A percentile compares a stretch with the other conserved stretches of the same genome.
These are phyloP conservation scores for Solanum tarijense DNA, from an alignment of 257 asterid genomes.

Conservation along the genomic window DNA sequence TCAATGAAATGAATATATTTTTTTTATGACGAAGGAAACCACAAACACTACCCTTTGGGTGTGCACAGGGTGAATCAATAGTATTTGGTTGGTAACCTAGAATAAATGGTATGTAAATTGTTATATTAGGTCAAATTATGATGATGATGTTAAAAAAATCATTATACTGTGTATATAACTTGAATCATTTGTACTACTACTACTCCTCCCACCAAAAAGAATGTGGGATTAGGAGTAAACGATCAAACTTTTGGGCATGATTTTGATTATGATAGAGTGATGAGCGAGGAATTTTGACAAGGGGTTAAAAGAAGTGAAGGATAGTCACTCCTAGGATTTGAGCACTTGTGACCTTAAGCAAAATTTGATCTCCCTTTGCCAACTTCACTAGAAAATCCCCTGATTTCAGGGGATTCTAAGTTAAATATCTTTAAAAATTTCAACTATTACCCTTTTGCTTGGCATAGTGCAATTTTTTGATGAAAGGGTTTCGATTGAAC, in stretches of 20 bases:
- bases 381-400: not conserved
- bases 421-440: not conserved
- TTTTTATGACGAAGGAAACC: too few relatives aligned
- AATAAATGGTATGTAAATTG: not conserved
- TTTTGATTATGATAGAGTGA: not conserved
- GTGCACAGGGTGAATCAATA: not conserved
- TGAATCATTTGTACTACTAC: not conserved
- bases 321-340: not conserved
- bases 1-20: not conserved
- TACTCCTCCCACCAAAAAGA: not conserved
- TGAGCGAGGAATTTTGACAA: not conserved
- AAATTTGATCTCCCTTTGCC: not conserved
- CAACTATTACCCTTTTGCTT: not conserved
- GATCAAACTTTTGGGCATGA: not conserved
- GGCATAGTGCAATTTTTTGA: not conserved
- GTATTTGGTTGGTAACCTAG: not conserved
- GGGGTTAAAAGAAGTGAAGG: not conserved
- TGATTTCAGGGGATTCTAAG: not conserved
- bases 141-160: not conserved
- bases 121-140: not conserved
- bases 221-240: not conserved
- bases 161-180: not conserved
- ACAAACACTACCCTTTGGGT: too few relatives aligned
- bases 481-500: not conserved
- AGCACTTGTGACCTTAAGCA: not conserved